These are phyloP conservation scores for Fusarium sp. DNA, from an alignment of 2,329 filamentous ascomycete genomes.

Conservation along the genomic window DNA sequence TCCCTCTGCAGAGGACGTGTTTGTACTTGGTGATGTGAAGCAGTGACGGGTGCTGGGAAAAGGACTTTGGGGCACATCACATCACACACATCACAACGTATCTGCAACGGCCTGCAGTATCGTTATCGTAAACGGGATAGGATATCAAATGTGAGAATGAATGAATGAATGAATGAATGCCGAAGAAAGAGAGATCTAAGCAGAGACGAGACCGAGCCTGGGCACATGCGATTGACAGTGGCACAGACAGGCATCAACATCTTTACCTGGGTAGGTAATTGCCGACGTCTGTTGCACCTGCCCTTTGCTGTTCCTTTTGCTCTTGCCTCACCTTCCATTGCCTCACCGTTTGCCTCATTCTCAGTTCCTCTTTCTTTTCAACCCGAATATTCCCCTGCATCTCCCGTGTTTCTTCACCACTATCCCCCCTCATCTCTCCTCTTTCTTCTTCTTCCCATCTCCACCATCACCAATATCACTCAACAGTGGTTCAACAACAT, in stretches of 20 bases:
- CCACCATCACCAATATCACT: neutral
- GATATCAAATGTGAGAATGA: neutral
- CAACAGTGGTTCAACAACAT: constrained; percentile 26
- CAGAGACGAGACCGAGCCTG: neutral
- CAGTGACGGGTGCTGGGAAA: neutral
- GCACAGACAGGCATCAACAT: constrained; percentile 1
- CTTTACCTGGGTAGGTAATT: neutral
- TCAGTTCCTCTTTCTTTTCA: neutral
- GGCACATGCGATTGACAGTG: neutral
- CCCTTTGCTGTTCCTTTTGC: neutral
- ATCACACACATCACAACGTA: neutral
- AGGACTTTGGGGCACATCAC: neutral
- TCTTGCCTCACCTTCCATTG: neutral
- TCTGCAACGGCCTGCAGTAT: neutral
- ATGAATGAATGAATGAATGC: neutral
- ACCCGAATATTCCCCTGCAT: neutral
- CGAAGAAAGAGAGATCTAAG: neutral
- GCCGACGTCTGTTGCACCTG: neutral
- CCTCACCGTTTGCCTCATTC: neutral
- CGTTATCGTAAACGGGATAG: neutral
- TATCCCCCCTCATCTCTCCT: constrained; percentile 1
- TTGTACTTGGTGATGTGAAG: constrained; percentile 4
- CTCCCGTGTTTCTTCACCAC: neutral
- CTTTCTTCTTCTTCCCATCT: neutral
- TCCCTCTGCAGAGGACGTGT: neutral